Base-by-base conservation (phyloP, 2,329 filamentous ascomycete species). In the Massarina eburnea region DNA sequence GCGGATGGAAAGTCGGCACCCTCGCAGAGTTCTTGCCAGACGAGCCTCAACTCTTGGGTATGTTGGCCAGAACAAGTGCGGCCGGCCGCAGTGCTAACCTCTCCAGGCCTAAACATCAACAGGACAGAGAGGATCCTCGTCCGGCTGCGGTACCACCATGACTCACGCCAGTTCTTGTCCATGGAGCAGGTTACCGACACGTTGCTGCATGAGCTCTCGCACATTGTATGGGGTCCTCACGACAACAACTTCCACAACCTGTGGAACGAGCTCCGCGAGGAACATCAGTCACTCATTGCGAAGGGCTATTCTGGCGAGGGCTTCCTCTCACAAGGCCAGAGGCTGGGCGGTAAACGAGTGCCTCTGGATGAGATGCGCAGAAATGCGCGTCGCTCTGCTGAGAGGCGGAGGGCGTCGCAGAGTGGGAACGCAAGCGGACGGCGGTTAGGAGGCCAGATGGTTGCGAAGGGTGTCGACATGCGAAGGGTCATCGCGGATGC, bases 261-360 rank as follows among this genome's bases (percentile, higher is more conserved):
- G 4, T 96, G 91, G 89, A 86, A 96, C 58, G 86, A 95, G 64
- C 80, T 96, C 4, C 84, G 92, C 17, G 88, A 92, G 46, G 91
- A 96, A 71, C 85, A 92, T 59, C 82, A 91, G 59, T 82, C 83
- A 2, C 78, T 96, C 6, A 64, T 84, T 9, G 74, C 83, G 47
- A 94, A 92, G 65, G 92, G 92, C 15, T 96, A 92, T 63, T 95
- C 89, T 0, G 92, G 92, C 10, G 91, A 96, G 69, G 88, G 88
- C 0, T 96, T 96, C 71, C 73, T 96, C 22, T 85, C 85, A 0
- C 74, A 85, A 24, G 92, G 91, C 1, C 81, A 83, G 14, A 81
- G 81, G 9, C 79, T 96, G 0, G 91, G 91, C 43, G 72, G 72
- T 46, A 71, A 68, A 48, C 73, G 72, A 33, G 77, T 89, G 35